Evolutionary conservation across 352 stramenopile genomes (phyloP).

Genomic region (Pythium dissotocum): DNA sequence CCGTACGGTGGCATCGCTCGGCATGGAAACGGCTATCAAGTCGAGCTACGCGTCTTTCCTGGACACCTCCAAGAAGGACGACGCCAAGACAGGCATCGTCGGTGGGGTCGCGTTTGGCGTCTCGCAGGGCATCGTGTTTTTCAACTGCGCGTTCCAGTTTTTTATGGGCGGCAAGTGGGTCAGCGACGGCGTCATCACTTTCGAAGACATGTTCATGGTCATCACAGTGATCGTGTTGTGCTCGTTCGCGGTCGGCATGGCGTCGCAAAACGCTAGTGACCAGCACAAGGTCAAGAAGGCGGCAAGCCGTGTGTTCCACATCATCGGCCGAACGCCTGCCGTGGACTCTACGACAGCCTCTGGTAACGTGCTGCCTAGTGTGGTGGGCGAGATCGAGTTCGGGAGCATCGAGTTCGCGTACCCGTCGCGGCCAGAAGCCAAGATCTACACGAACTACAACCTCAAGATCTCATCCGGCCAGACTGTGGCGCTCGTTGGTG

Average conservation of each 20-base stretch:
- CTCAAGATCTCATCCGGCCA: slow-evolving; percentile 35
- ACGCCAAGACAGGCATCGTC: slow-evolving; percentile 33
- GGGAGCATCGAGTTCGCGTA: slow-evolving; percentile 90
- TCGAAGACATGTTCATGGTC: slow-evolving; percentile 50
- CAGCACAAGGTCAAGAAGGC: slow-evolving; percentile 54
- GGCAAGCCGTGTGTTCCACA: slow-evolving; percentile 70
- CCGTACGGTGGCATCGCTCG: slow-evolving; percentile 54
- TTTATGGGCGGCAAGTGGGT: slow-evolving; percentile 54
- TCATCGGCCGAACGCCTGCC: slow-evolving; percentile 78
- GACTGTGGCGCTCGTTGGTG: slow-evolving; percentile 45
- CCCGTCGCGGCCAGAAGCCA: slow-evolving; percentile 73
- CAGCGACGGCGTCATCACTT: slow-evolving; percentile 36
- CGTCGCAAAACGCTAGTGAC: slow-evolving; percentile 49
- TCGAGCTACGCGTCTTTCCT: slow-evolving; percentile 30
- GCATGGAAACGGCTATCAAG: slow-evolving; percentile 40
- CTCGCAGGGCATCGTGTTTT: slow-evolving; percentile 48
- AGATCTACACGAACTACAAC: slow-evolving; percentile 53
- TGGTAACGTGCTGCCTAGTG: slow-evolving; percentile 19
- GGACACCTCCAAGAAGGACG: slow-evolving; percentile 32
- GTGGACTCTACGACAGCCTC: slow-evolving; percentile 31
- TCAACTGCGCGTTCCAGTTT: slow-evolving; percentile 51
- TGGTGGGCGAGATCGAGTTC: slow-evolving; percentile 77
- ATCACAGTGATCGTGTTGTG: slow-evolving; percentile 53
- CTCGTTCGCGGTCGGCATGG: slow-evolving; percentile 52
- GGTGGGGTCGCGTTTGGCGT: slow-evolving; percentile 46